Evolutionary conservation across 208 protist species (phyloP).

Genomic region (Angomonas desouzai): DNA sequence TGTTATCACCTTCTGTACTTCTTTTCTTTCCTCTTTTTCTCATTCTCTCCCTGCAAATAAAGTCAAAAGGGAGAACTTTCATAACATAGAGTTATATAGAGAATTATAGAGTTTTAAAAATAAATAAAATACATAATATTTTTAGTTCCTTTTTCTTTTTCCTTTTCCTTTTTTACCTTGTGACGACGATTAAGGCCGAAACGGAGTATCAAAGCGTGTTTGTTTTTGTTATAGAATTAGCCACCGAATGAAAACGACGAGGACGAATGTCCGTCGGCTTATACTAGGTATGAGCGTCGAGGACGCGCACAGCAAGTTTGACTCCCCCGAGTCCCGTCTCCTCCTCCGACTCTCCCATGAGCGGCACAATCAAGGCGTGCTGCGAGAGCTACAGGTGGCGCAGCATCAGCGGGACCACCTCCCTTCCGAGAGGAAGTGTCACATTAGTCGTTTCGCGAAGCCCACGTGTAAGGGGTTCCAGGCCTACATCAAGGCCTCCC

Average conservation of each 20-base stretch:
- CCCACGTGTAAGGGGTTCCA: constrained; percentile 76
- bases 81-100: constrained; percentile 10
- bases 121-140: no score
- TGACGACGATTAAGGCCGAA: constrained; percentile 6
- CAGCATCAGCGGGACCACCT: constrained; percentile 67
- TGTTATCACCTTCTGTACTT: no score
- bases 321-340: constrained; percentile 61
- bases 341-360: constrained; percentile 74
- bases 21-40: constrained; percentile 4
- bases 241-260: constrained; percentile 29
- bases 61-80: constrained; percentile 6
- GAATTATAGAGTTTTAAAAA: constrained; percentile 7
- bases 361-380: constrained; percentile 74
- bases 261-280: constrained; percentile 38
- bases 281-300: constrained; percentile 87
- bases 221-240: no score
- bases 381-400: constrained; percentile 75
- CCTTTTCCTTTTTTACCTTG: constrained; percentile 17
- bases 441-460: constrained; percentile 79
- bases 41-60: not conserved
- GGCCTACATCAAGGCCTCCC: constrained; percentile 64
- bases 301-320: constrained; percentile 85
- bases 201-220: no score
- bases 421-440: constrained; percentile 56
- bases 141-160: constrained; percentile 1